Evolutionary conservation across 1,139 yeast species (phyloP).

Genomic region (Pichia sp.): DNA sequence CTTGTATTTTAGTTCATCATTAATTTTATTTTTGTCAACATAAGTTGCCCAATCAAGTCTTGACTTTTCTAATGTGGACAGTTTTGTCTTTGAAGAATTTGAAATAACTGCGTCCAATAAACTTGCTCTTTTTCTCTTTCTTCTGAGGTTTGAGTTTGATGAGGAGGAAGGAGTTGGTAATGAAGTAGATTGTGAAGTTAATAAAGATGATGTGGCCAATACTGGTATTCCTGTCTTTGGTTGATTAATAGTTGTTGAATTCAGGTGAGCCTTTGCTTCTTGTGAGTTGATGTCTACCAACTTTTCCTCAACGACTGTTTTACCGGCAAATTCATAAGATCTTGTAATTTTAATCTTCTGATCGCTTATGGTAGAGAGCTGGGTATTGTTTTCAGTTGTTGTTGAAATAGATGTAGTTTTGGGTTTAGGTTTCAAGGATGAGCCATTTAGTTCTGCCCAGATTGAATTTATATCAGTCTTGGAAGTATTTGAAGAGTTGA

Average conservation of each 20-base stretch:
- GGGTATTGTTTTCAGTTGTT: neutral
- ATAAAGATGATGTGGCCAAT: neutral
- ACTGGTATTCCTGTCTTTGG: slow-evolving; percentile 4
- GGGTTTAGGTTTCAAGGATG: neutral
- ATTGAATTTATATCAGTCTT: slow-evolving; percentile 42
- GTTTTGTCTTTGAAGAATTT: slow-evolving; percentile 56
- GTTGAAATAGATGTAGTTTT: neutral
- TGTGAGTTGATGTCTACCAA: slow-evolving; percentile 71
- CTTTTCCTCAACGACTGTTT: slow-evolving; percentile 67
- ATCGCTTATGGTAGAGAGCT: neutral
- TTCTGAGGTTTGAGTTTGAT: slow-evolving; percentile 26
- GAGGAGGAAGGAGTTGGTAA: slow-evolving; percentile 21
- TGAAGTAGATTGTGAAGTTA: neutral
- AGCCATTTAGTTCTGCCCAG: slow-evolving; percentile 44
- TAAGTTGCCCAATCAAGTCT: slow-evolving; percentile 93
- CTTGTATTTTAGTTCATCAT: slow-evolving; percentile 71
- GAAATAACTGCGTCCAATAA: slow-evolving; percentile 64
- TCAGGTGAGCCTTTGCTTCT: slow-evolving; percentile 77
- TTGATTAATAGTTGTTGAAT: slow-evolving; percentile 32
- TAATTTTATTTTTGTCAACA: slow-evolving; percentile 79
- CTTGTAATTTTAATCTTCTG: slow-evolving; percentile 56
- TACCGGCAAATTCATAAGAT: slow-evolving; percentile 87
- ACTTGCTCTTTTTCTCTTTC: slow-evolving; percentile 60
- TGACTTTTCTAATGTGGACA: slow-evolving; percentile 88
- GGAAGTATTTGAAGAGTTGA: slow-evolving; percentile 5